Percentiles rank a stretch among this genome's conserved stretches.
Conservation (phyloP, 441 rosid genomes). For the Lepidium campestre region DNA sequence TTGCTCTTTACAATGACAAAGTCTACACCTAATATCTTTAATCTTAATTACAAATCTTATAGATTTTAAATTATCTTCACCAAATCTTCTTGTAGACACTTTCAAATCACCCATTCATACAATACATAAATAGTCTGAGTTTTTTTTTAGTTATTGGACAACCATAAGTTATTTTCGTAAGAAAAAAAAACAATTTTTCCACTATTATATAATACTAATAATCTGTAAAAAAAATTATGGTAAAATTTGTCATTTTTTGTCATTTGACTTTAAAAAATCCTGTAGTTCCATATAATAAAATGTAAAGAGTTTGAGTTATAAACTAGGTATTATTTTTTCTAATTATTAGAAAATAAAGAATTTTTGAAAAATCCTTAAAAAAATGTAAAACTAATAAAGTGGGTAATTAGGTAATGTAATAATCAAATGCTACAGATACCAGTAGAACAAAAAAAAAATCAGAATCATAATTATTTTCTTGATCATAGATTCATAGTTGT, state of each 20-base stretch:
- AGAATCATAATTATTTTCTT: background rate
- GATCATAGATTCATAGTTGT: too few relatives aligned
- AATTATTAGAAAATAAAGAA: too few relatives aligned
- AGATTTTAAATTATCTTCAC: slow-evolving; percentile 22
- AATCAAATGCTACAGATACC: background rate
- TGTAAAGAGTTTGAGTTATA: too few relatives aligned
- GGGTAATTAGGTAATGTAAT: background rate
- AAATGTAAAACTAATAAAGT: background rate
- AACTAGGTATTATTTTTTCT: too few relatives aligned
- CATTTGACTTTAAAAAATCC: too few relatives aligned
- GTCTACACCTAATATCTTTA: slow-evolving; percentile 21
- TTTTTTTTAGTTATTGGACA: background rate
- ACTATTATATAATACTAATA: too few relatives aligned
- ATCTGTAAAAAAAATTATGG: too few relatives aligned
- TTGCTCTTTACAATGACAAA: slow-evolving; percentile 20
- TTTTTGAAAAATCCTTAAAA: background rate
- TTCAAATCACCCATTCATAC: slow-evolving; percentile 5
- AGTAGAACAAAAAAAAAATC: background rate
- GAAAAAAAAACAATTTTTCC: background rate
- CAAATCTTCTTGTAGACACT: slow-evolving; percentile 12
- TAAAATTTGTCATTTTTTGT: too few relatives aligned
- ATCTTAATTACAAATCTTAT: slow-evolving; percentile 5
- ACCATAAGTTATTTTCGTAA: background rate
- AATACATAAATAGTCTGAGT: background rate
- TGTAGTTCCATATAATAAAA: too few relatives aligned